Conservation (phyloP, 2,329 filamentous ascomycete species). For the Neofusicoccum cordaticola region DNA sequence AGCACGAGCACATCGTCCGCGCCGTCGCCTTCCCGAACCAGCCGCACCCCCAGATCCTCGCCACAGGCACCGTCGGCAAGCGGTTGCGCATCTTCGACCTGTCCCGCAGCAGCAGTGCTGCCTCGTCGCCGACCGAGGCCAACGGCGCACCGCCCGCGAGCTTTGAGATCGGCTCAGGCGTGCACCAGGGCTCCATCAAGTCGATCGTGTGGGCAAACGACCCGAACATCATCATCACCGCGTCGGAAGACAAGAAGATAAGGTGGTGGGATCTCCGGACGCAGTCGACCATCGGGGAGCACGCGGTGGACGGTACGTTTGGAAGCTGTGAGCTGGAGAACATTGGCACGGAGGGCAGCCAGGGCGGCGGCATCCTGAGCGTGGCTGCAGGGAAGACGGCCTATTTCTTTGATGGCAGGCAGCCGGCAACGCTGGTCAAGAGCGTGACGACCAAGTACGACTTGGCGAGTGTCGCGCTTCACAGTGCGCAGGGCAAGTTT, state of each 20-base stretch:
- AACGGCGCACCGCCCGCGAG: constrained; percentile 55
- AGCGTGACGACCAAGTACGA: constrained; percentile 76
- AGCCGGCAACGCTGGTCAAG: constrained; percentile 71
- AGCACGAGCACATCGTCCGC: constrained; percentile 93
- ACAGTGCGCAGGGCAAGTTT: constrained; percentile 75
- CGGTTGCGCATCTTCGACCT: constrained; percentile 93
- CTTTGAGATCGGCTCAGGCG: constrained; percentile 83
- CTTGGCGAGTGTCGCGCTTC: constrained; percentile 85
- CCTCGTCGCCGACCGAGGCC: constrained; percentile 24
- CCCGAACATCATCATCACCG: constrained; percentile 84
- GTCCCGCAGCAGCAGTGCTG: constrained; percentile 50
- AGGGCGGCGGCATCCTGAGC: constrained; percentile 71
- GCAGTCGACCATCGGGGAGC: constrained; percentile 70
- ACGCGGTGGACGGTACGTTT: constrained; percentile 78
- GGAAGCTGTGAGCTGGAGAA: constrained; percentile 83
- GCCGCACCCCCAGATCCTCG: constrained; percentile 73
- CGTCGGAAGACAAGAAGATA: constrained; percentile 83
- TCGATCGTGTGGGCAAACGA: constrained; percentile 92
- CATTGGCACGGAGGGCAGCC: constrained; percentile 62
- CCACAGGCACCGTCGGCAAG: constrained; percentile 94
- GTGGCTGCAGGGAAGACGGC: constrained; percentile 93
- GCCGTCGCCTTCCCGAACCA: constrained; percentile 80
- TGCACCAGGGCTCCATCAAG: constrained; percentile 87
- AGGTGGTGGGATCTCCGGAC: constrained; percentile 91
- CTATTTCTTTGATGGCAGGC: constrained; percentile 81